These are phyloP conservation scores for Fraxinus quadrangulata DNA, from an alignment of 257 asterid species.

Conservation along the genomic window DNA sequence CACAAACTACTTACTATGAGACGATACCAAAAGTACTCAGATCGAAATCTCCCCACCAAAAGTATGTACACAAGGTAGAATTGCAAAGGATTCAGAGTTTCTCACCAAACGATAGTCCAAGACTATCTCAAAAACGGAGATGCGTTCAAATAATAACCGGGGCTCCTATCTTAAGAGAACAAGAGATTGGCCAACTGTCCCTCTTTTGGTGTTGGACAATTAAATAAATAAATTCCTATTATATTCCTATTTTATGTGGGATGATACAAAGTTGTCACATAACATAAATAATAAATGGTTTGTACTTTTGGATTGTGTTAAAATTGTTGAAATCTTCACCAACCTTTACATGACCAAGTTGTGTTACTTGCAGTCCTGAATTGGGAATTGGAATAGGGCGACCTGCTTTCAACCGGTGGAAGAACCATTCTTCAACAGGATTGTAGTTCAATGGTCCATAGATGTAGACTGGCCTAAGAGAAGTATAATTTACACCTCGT, in stretches of 20 bases:
- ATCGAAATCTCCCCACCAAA: too few relatives aligned
- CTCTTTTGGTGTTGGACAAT: not conserved
- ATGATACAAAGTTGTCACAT: not conserved
- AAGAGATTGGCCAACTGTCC: too few relatives aligned
- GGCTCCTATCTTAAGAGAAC: too few relatives aligned
- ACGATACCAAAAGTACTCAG: too few relatives aligned
- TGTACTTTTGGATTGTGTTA: not conserved
- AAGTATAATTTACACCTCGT: slow-evolving; percentile 83
- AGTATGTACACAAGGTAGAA: too few relatives aligned
- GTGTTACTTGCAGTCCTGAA: slow-evolving; percentile 88
- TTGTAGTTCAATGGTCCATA: slow-evolving; percentile 96
- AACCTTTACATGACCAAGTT: slow-evolving; percentile 98
- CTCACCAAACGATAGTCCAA: too few relatives aligned
- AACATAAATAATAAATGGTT: not conserved
- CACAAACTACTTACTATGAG: not conserved
- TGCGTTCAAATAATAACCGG: too few relatives aligned
- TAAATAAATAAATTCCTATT: not conserved
- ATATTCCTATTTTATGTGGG: not conserved
- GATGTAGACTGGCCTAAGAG: slow-evolving; percentile 91
- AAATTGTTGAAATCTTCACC: slow-evolving; percentile 13
- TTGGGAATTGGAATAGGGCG: slow-evolving; percentile 94
- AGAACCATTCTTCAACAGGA: slow-evolving; percentile 99
- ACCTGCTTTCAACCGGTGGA: slow-evolving; percentile 94
- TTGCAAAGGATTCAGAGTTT: too few relatives aligned
- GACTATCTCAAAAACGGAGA: too few relatives aligned